These are phyloP conservation scores for Fomes fomentarius DNA, from an alignment of 1,284 basidiomycete species.

Conservation along the genomic window DNA sequence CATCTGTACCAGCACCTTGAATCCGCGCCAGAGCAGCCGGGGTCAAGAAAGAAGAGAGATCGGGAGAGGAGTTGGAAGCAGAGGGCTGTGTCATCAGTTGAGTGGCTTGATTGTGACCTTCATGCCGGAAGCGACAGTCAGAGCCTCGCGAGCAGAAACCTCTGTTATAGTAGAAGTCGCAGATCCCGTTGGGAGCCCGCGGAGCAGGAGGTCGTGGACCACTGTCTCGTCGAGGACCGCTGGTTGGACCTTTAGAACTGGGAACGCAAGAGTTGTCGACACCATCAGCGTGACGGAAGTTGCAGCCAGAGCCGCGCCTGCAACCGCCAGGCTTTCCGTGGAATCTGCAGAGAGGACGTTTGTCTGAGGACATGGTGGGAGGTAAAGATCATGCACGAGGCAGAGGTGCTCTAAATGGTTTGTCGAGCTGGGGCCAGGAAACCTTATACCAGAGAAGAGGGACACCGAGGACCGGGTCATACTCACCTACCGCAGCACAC, in stretches of 20 bases:
- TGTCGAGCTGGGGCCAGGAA: too few species aligned
- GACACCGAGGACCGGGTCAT: too few species aligned
- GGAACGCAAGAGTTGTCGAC: background rate
- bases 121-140: slow-evolving; percentile 50
- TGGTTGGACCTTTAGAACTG: too few species aligned
- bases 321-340: slow-evolving; percentile 29
- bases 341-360: slow-evolving; percentile 20
- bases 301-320: slow-evolving; percentile 16
- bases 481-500: background rate
- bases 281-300: slow-evolving; percentile 20
- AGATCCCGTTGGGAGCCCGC: slow-evolving; percentile 43
- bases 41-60: slow-evolving; percentile 47
- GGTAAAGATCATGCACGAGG: background rate
- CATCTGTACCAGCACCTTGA: slow-evolving; percentile 34
- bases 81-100: background rate
- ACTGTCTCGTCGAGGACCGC: background rate
- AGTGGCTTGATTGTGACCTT: slow-evolving; percentile 11
- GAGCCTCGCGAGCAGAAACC: slow-evolving; percentile 53
- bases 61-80: background rate
- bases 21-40: slow-evolving; percentile 44
- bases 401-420: background rate
- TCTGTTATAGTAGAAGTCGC: slow-evolving; percentile 52
- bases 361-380: slow-evolving; percentile 16
- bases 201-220: background rate
- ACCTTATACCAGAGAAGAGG: too few species aligned